A percentile compares a stretch with the other conserved stretches of the same genome.
Conservation (phyloP, 768 basidiomycete genomes). For the Hebeloma cylindrosporum region DNA sequence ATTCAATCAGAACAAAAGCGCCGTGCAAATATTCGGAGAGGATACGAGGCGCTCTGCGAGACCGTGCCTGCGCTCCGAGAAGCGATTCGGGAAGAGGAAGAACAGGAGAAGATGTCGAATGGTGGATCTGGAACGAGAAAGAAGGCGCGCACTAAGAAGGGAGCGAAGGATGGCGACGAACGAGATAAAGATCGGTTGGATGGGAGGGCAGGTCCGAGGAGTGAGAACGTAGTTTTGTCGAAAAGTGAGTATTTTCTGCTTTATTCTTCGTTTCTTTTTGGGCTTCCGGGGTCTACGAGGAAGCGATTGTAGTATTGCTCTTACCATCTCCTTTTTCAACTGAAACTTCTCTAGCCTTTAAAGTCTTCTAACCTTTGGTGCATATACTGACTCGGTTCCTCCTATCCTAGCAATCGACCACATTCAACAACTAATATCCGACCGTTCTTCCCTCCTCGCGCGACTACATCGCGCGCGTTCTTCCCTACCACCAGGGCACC, state of each 20-base stretch:
- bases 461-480: conserved; percentile 62
- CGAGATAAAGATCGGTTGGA: conserved; percentile 67
- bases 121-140: conserved; percentile 22
- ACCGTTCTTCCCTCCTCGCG: conserved; percentile 54
- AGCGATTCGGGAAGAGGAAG: conserved; percentile 78
- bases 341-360: background rate
- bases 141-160: conserved; percentile 46
- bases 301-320: too few species aligned
- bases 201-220: conserved; percentile 85
- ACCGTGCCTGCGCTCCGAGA: conserved; percentile 80
- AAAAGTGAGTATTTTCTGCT: conserved; percentile 63
- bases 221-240: conserved; percentile 85
- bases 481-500: conserved; percentile 60
- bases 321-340: conserved; percentile 6
- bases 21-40: conserved; percentile 84
- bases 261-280: conserved; percentile 4
- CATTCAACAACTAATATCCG: conserved; percentile 62
- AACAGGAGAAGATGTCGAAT: conserved; percentile 31
- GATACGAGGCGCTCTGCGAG: conserved; percentile 86
- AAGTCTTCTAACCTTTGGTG: background rate
- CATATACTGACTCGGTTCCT: conserved; percentile 1
- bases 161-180: conserved; percentile 42
- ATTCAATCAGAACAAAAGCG: conserved; percentile 95
- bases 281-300: too few species aligned
- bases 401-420: conserved; percentile 76